Evolutionary conservation across 331 rosid species (phyloP).

Genomic region (Pyrus hybrid): DNA sequence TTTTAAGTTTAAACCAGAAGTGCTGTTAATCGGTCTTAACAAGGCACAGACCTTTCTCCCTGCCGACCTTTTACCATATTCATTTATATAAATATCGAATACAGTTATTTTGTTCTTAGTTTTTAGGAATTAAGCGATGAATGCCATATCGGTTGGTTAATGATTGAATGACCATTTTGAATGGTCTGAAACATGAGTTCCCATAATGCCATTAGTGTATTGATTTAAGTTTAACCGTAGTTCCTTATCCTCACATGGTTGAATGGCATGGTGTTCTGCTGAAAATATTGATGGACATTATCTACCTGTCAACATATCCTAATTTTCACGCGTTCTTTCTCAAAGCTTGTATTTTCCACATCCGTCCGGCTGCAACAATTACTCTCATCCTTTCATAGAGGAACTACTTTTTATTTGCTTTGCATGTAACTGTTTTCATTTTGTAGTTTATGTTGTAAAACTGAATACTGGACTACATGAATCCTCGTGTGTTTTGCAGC

Average conservation of each 20-base stretch:
- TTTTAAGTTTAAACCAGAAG: not conserved
- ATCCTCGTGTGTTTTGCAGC: conserved; percentile 23
- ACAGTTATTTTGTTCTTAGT: not conserved
- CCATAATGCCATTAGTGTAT: not conserved
- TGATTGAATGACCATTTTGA: not conserved
- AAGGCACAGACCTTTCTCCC: not conserved
- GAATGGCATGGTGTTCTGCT: not conserved
- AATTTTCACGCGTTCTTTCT: not conserved
- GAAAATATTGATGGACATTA: not conserved
- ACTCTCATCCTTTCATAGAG: not conserved
- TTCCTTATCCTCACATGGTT: not conserved
- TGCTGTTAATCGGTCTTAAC: not conserved
- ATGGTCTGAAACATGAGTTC: not conserved
- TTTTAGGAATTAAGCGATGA: not conserved
- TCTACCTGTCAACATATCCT: not conserved
- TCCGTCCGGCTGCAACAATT: not conserved
- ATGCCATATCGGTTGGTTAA: not conserved
- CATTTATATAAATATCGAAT: not conserved
- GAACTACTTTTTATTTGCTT: not conserved
- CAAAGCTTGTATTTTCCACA: not conserved
- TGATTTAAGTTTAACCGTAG: not conserved
- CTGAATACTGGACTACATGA: not conserved
- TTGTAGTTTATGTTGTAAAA: not conserved
- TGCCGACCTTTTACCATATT: too few species aligned
- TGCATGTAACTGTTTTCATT: not conserved